phyloP scores from a whole-genome alignment of 495 filamentous ascomycete species.

The Aspergillus hancockii region DNA sequence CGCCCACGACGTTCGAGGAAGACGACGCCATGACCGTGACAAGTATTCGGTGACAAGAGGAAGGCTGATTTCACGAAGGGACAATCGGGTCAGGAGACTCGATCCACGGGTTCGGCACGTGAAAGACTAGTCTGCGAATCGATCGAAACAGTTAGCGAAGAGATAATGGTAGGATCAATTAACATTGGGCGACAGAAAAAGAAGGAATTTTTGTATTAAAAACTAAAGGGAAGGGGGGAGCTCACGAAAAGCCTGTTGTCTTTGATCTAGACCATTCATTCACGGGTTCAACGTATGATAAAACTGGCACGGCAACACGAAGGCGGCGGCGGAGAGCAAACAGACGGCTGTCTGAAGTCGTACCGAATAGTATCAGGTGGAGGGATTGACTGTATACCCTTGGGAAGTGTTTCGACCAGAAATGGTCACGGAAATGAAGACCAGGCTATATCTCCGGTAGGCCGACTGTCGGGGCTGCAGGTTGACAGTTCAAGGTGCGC shows the following conservation, averaged over 20 bases:
- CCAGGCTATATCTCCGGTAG: constrained; percentile 5
- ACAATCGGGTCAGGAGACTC: constrained; percentile 30
- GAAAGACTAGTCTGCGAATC: constrained; percentile 23
- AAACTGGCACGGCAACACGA: constrained; percentile 1
- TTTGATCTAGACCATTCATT: constrained; percentile 26
- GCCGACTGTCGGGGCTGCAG: constrained; percentile 21
- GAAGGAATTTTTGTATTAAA: not conserved
- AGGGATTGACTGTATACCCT: constrained; percentile 3
- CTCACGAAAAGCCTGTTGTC: constrained; percentile 22
- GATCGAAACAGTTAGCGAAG: constrained; percentile 4
- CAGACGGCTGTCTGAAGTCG: constrained; percentile 12
- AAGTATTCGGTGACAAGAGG: constrained; percentile 16
- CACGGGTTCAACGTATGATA: constrained; percentile 16
- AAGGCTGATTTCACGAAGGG: constrained; percentile 26
- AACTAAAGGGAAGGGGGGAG: not conserved
- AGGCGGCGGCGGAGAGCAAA: constrained; percentile 7
- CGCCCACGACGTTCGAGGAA: constrained; percentile 96
- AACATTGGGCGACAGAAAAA: not conserved
- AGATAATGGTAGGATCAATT: not conserved
- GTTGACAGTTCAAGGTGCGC: constrained; percentile 27
- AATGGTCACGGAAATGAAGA: constrained; percentile 5
- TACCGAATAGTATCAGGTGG: constrained; percentile 8
- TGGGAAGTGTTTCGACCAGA: constrained; percentile 4
- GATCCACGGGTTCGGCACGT: constrained; percentile 31
- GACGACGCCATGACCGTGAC: constrained; percentile 79